Base-by-base conservation (phyloP, 106 monocot genomes). In the Ottelia alismoides region DNA sequence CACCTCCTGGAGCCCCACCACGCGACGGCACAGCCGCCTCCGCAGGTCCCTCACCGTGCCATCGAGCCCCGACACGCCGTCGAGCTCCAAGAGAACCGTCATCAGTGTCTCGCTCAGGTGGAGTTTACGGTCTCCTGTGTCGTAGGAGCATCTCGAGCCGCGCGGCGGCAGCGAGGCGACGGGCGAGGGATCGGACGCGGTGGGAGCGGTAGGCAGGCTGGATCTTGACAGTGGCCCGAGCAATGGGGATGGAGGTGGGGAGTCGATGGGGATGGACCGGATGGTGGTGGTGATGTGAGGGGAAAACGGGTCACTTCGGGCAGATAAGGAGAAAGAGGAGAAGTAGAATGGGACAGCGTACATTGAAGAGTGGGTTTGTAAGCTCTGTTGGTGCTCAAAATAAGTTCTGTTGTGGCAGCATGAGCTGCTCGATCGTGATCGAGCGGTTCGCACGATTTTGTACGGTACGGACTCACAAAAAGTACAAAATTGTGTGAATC, bases 81-180 rank as follows among this genome's bases (percentile, higher is more conserved):
- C 87, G 20, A 88, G 70, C 19, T 64, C 45, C 25, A 83, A 70
- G 25, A 88, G 78, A 22, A 64, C 45, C 25, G 20, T 61, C 82
- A 88, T 88, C 24, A 88, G 73, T 31, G 22, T 59, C 73, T 88
- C 87, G 56, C 30, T 63, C 65, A 88, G 22, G 57, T 70, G 30
- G 2, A 76, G 53, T 83, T 78, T 25, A 88, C 78, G 20, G 78
- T 88, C 17, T 88, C 82, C 69, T 83, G 78, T 50, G 30, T 46
- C 52, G 82, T 63, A 88, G 66, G 70, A 68, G 52, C 35, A 43
- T 55, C 64, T 88, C 72, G 45, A 72, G 20, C 25, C 70, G 64
- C 17, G 25, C 49, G 20, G 70, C 60, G 48, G 67, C 45, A 1
- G 61, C 62, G 70, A 82, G 57, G 32, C 28, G 65, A 29, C 31